Conservation (phyloP, 495 filamentous ascomycete genomes). For the Xylaria intraflava region DNA sequence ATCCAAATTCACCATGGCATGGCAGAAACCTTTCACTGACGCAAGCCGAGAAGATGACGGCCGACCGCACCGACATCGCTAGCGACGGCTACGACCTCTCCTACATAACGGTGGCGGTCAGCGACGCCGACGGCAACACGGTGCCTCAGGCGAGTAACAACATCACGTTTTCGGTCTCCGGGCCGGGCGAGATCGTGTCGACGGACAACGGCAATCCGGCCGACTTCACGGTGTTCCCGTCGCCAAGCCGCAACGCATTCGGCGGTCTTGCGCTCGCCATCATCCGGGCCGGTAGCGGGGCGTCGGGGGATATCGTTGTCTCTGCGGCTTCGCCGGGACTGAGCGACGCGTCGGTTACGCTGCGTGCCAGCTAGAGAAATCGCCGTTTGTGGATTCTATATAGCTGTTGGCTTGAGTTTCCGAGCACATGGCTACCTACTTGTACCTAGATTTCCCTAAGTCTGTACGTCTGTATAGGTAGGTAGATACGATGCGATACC, state of each 20-base stretch:
- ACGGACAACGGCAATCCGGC: conserved; percentile 45
- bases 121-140: conserved; percentile 31
- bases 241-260: conserved; percentile 36
- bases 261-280: conserved; percentile 38
- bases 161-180: conserved; percentile 35
- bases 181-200: conserved; percentile 36
- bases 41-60: conserved; percentile 7
- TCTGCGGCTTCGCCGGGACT: conserved; percentile 1
- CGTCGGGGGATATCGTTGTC: conserved; percentile 28
- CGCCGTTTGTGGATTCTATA: neutral
- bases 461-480: no score
- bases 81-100: conserved; percentile 38
- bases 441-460: no score
- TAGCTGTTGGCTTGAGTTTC: no score
- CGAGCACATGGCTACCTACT: no score
- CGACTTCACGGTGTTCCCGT: conserved; percentile 39
- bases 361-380: neutral
- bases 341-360: neutral
- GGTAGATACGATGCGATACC: no score
- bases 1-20: neutral
- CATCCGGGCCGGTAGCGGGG: conserved; percentile 28
- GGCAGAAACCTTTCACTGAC: neutral
- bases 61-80: conserved; percentile 31
- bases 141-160: conserved; percentile 33
- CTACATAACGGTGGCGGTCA: conserved; percentile 37